These are phyloP conservation scores for Sclerospora graminicola DNA, from an alignment of 352 stramenopile genomes.

Conservation along the genomic window DNA sequence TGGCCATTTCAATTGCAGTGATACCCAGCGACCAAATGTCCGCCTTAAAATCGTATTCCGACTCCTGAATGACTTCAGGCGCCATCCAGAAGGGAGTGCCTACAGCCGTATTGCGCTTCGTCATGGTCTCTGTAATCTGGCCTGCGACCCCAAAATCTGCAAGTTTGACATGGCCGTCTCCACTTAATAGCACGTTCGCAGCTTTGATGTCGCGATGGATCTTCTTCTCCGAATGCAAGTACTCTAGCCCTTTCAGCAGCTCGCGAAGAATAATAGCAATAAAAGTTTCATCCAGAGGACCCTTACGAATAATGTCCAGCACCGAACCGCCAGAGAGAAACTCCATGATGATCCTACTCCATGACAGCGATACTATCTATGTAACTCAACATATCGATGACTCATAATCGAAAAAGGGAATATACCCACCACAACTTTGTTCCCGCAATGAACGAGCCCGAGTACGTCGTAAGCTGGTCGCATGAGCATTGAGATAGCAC, in stretches of 20 bases:
- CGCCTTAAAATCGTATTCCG: constrained; percentile 92
- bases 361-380: not conserved
- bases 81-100: constrained; percentile 99
- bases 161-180: constrained; percentile 71
- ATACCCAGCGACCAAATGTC: constrained; percentile 99
- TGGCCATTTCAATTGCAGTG: constrained; percentile 97
- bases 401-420: not conserved
- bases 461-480: constrained; percentile 85
- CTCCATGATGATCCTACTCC: constrained; percentile 90
- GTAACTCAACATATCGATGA: not conserved
- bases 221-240: constrained; percentile 77
- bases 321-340: constrained; percentile 88
- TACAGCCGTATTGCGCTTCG: constrained; percentile 96
- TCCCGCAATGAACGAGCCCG: constrained; percentile 76
- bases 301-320: constrained; percentile 78
- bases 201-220: constrained; percentile 83
- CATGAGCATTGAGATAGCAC: constrained; percentile 86
- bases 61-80: constrained; percentile 76
- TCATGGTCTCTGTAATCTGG: constrained; percentile 95
- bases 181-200: constrained; percentile 72
- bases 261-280: constrained; percentile 80
- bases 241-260: constrained; percentile 66
- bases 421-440: constrained; percentile 60
- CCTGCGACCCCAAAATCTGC: constrained; percentile 86
- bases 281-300: constrained; percentile 64